Base-by-base conservation (phyloP, 306 rosid species). In the Sesbania bispinosa region DNA sequence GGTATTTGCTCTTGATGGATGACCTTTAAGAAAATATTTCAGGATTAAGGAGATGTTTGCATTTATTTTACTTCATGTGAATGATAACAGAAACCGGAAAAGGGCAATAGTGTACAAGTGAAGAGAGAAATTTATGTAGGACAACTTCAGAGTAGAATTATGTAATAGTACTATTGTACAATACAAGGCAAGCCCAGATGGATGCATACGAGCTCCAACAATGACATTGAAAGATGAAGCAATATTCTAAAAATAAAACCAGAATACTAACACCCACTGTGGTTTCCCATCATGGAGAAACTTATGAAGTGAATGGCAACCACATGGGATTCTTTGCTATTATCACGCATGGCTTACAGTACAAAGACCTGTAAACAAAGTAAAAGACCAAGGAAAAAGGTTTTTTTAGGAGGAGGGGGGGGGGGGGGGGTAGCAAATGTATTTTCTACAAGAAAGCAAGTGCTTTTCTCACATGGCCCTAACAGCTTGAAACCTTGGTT, bases 401-500 rank as follows among this genome's bases (percentile, higher is more conserved):
- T 48, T 14, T 18, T 64, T 41, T 19, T 21, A 3, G 4, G n/a
- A 39, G 0, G 46, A 20, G 20, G 10, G 6, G 33, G 14, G 45
- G 62, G n/a, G n/a, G 26, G 1, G 16, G 53, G 61, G 13, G 58
- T n/a, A n/a, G n/a, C n/a, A n/a, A n/a, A n/a, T 6, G 10, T 50
- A 74, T 67, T 74, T 62, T 68, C 41, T 60, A 29, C 62, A 26
- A 7, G 18, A 79, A 70, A 55, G 19, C 16, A 73, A 2, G 42
- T 69, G 48, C 23, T 62, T 47, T 57, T 36, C 36, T 85, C 80
- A 85, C 78, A 81, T 32, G 61, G 97, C 92, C 53, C 78, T 63
- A 58, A 85, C 91, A 48, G 95, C 88, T 65, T 65, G 85, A 81
- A 94, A 94, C 82, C 99, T 89, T 38, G 99, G 99, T 70, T 88